Evolutionary conservation across 352 stramenopile genomes (phyloP).

Genomic region (Pythium brachiatum): DNA sequence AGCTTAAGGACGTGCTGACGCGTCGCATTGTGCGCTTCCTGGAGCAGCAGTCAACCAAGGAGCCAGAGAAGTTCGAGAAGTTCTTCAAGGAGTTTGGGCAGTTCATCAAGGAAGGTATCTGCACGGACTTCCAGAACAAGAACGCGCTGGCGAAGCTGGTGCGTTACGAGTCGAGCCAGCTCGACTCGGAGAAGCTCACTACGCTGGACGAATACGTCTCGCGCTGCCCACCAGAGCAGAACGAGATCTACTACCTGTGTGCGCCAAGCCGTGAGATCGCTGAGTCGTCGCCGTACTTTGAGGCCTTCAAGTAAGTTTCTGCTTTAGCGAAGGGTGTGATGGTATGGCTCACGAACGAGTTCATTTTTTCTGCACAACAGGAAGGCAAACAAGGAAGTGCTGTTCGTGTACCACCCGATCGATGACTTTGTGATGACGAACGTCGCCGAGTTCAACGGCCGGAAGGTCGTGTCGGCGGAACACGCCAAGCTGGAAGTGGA

Average conservation of each 20-base stretch:
- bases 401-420: slow-evolving; percentile 99
- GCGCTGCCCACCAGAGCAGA: slow-evolving; percentile 93
- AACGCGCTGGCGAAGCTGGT: slow-evolving; percentile 96
- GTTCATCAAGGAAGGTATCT: slow-evolving; percentile 99
- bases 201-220: slow-evolving; percentile 99
- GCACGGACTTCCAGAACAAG: slow-evolving; percentile 91
- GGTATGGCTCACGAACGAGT: neutral
- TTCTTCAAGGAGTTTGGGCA: slow-evolving; percentile 98
- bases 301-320: slow-evolving; percentile 95
- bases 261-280: slow-evolving; percentile 95
- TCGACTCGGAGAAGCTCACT: slow-evolving; percentile 88
- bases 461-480: slow-evolving; percentile 96
- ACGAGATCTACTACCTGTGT: slow-evolving; percentile 99
- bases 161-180: slow-evolving; percentile 97
- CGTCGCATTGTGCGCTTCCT: slow-evolving; percentile 89
- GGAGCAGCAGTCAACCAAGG: slow-evolving; percentile 89
- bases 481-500: slow-evolving; percentile 93
- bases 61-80: slow-evolving; percentile 95
- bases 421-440: slow-evolving; percentile 99
- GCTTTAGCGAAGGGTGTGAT: neutral
- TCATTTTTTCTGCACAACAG: slow-evolving; percentile 25
- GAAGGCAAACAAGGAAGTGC: slow-evolving; percentile 92
- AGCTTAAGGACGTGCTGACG: slow-evolving; percentile 96
- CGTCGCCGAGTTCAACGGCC: slow-evolving; percentile 95
- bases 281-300: slow-evolving; percentile 97